These are phyloP conservation scores for Carex pumila DNA, from an alignment of 176 grass and related monocot genomes.

Conservation along the genomic window DNA sequence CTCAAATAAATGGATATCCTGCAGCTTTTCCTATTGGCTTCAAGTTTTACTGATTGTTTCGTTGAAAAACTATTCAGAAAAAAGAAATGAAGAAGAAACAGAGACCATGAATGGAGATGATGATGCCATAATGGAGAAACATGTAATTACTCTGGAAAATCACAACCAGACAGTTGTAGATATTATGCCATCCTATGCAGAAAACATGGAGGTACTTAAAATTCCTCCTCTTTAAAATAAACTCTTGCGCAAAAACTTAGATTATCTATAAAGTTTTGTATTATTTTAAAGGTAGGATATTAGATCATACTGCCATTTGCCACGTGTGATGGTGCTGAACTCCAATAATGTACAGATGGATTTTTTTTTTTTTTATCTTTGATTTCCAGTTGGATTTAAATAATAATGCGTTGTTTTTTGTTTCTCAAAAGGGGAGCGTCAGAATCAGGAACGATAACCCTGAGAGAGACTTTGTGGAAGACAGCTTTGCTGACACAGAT, in stretches of 20 bases:
- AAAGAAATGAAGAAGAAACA: neutral
- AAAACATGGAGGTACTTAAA: constrained; percentile 18
- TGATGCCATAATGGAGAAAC: neutral
- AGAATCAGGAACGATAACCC: neutral
- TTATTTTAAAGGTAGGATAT: neutral
- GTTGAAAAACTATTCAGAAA: neutral
- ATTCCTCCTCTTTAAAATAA: constrained; percentile 2
- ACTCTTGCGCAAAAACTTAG: neutral
- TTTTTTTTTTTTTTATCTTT: neutral
- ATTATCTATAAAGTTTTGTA: neutral
- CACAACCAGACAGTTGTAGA: constrained; percentile 10
- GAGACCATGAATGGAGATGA: neutral
- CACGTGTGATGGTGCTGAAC: neutral
- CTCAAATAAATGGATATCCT: neutral
- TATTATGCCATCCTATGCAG: constrained; percentile 20
- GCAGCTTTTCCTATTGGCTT: neutral
- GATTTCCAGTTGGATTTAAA: neutral
- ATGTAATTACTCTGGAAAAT: constrained; percentile 3
- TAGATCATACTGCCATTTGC: neutral
- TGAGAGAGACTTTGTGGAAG: constrained; percentile 25
- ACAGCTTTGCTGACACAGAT: constrained; percentile 16
- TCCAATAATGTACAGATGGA: too few species aligned
- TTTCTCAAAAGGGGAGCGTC: constrained; percentile 14
- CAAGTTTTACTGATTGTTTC: neutral
- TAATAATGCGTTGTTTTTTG: constrained; percentile 13